A percentile compares a stretch with the other conserved stretches of the same genome.
These are phyloP conservation scores for Musa beccarii DNA, from an alignment of 176 grass and related monocot genomes.

Conservation along the genomic window DNA sequence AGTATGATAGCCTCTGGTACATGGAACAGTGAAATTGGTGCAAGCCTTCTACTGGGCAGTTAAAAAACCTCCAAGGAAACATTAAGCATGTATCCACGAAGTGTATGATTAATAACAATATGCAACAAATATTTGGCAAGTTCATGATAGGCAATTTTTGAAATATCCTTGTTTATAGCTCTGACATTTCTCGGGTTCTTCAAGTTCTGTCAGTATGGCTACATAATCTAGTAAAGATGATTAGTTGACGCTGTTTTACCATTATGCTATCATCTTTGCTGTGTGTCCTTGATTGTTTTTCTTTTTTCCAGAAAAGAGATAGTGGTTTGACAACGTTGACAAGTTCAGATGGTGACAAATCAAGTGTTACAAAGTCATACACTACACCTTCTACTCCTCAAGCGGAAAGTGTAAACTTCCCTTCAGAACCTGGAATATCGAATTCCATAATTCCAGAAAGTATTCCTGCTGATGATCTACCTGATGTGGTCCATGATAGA, in stretches of 20 bases:
- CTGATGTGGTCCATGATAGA: conserved; percentile 44
- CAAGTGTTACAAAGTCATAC: conserved; percentile 51
- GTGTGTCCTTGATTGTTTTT: not conserved
- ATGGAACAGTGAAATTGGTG: too few relatives aligned
- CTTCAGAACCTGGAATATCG: conserved; percentile 52
- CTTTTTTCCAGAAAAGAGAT: conserved; percentile 44
- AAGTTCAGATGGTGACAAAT: conserved; percentile 64
- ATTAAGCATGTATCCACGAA: too few relatives aligned
- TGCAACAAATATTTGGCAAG: too few relatives aligned
- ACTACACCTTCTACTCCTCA: conserved; percentile 72
- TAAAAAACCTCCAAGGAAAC: too few relatives aligned
- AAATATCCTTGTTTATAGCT: too few relatives aligned
- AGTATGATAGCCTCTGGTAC: too few relatives aligned
- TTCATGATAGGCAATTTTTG: too few relatives aligned
- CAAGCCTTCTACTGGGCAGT: too few relatives aligned
- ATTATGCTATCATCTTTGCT: conserved; percentile 8
- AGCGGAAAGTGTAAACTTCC: conserved; percentile 71
- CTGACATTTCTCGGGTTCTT: too few relatives aligned
- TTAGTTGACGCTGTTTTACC: not conserved
- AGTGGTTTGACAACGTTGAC: conserved; percentile 42
- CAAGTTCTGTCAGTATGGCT: too few relatives aligned
- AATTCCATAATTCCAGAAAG: conserved; percentile 64
- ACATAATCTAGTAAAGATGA: too few relatives aligned
- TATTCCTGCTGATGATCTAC: conserved; percentile 39
- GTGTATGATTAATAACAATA: too few relatives aligned